Base-by-base conservation (phyloP, 2,329 filamentous ascomycete species). In the Monilinia vaccinii-corymbosi region DNA sequence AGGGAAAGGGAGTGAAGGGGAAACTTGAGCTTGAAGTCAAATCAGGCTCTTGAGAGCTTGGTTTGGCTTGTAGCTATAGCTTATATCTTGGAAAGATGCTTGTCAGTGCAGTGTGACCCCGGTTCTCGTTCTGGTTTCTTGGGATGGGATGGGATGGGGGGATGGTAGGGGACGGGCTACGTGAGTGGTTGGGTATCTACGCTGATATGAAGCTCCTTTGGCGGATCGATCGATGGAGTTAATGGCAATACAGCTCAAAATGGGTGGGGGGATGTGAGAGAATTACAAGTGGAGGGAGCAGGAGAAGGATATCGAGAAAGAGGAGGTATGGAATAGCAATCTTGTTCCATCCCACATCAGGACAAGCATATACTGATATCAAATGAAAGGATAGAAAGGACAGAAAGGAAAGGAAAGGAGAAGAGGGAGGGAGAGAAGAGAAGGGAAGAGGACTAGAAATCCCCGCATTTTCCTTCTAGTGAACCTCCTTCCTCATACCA, bases 31-130 rank as follows among this genome's bases (percentile, higher is more conserved):
- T 8, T 10, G 38, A 42, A 42, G 7, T n/a, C 4, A n/a, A 3
- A n/a, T 7, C 4, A n/a, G 18, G 2, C 18, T 7, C 1, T 3
- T 2, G 3, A 18, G 18, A 21, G n/a, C 18, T 10, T n/a, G n/a
- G n/a, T n/a, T 8, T 10, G 18, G 9, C 1, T n/a, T 42, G 34
- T 14, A 14, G 11, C 11, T 36, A 11, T 3, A 3, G 8, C 14
- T 10, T 36, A 11, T 11, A 11, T 36, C 14, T 36, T 36, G 14
- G 34, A 16, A 36, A 36, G 11, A 36, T 36, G 9, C 14, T 14
- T 36, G 25, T 36, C 34, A 36, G 34, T 36, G 34, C 34, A 36
- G 34, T 36, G 34, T 4, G 34, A 36, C 14, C 13, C 34, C 10
- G 10, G 32, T 34, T 13, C 13, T 36, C 1, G 34, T 36, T 36